phyloP scores from a whole-genome alignment of 208 protist genomes.

The Acanthamoeba polyphaga region DNA sequence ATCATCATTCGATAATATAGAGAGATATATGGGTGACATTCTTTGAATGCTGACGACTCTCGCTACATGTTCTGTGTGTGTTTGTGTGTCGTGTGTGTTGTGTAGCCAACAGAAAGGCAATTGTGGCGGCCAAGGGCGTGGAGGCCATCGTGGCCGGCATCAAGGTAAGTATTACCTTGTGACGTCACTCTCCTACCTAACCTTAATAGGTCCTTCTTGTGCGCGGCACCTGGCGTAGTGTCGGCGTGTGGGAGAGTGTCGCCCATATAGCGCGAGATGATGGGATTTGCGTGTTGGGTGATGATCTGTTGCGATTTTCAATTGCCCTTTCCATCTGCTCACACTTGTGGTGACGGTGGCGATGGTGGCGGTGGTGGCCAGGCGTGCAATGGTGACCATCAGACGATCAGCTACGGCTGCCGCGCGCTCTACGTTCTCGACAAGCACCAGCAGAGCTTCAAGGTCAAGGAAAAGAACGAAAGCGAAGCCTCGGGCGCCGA shows the following conservation, averaged over 20 bases:
- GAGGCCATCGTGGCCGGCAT: constrained; percentile 46
- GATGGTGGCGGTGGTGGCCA: neutral
- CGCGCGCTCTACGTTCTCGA: constrained; percentile 72
- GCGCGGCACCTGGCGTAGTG: neutral
- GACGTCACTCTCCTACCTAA: neutral
- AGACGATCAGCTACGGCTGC: constrained; percentile 72
- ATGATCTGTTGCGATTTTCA: too few relatives aligned
- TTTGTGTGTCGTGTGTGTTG: neutral
- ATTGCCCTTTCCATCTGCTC: too few relatives aligned
- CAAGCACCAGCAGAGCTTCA: constrained; percentile 25
- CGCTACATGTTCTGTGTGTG: too few relatives aligned
- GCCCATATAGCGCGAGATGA: too few relatives aligned
- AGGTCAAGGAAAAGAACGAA: constrained; percentile 56
- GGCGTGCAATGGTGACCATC: constrained; percentile 37
- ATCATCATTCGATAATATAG: too few relatives aligned
- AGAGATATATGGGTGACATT: too few relatives aligned
- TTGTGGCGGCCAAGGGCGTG: constrained; percentile 31
- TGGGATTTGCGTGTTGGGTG: too few relatives aligned
- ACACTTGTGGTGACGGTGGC: too few relatives aligned
- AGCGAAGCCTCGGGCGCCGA: neutral
- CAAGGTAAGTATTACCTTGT: constrained; percentile 5
- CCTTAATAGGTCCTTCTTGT: neutral
- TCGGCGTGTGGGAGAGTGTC: neutral
- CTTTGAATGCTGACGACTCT: too few relatives aligned
- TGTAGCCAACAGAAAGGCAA: constrained; percentile 56